These are phyloP conservation scores for Trichosporon asahii DNA, from an alignment of 1,284 basidiomycete species.

Conservation along the genomic window DNA sequence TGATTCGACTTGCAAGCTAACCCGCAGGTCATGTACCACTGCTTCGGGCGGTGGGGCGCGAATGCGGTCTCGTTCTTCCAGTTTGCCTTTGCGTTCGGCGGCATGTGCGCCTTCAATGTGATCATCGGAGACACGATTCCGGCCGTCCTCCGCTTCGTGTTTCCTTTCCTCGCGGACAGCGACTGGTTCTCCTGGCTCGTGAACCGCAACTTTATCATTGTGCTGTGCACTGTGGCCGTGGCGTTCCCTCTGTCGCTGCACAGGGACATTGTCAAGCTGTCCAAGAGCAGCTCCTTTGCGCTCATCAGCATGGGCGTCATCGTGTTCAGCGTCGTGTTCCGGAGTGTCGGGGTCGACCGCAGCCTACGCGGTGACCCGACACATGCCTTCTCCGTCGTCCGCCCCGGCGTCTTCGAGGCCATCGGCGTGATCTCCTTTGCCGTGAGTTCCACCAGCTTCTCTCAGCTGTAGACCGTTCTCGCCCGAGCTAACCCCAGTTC, in stretches of 20 bases:
- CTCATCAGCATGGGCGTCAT: slow-evolving; percentile 92
- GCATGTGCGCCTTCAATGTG: slow-evolving; percentile 95
- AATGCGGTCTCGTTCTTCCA: slow-evolving; percentile 96
- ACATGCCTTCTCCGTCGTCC: slow-evolving; percentile 68
- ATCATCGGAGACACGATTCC: slow-evolving; percentile 92
- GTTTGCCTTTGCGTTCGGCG: slow-evolving; percentile 95
- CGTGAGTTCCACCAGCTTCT: slow-evolving; percentile 30
- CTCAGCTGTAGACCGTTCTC: not conserved
- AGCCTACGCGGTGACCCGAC: slow-evolving; percentile 65
- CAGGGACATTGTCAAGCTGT: slow-evolving; percentile 94
- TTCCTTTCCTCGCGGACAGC: slow-evolving; percentile 68
- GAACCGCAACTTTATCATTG: slow-evolving; percentile 83
- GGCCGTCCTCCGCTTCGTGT: slow-evolving; percentile 81
- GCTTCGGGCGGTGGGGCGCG: slow-evolving; percentile 82
- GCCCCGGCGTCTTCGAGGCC: slow-evolving; percentile 78
- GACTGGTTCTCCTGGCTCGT: slow-evolving; percentile 72
- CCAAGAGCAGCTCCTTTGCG: slow-evolving; percentile 84
- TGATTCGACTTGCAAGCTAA: not conserved
- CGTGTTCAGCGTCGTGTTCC: slow-evolving; percentile 77
- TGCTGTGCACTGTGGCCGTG: slow-evolving; percentile 76
- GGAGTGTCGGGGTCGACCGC: slow-evolving; percentile 75
- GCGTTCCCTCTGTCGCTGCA: slow-evolving; percentile 95
- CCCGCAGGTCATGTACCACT: slow-evolving; percentile 76
- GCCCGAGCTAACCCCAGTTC: slow-evolving; percentile 32
- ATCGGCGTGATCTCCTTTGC: slow-evolving; percentile 95